phyloP scores from a whole-genome alignment of 768 basidiomycete species.

The Cystofilobasidium bisporidii region DNA sequence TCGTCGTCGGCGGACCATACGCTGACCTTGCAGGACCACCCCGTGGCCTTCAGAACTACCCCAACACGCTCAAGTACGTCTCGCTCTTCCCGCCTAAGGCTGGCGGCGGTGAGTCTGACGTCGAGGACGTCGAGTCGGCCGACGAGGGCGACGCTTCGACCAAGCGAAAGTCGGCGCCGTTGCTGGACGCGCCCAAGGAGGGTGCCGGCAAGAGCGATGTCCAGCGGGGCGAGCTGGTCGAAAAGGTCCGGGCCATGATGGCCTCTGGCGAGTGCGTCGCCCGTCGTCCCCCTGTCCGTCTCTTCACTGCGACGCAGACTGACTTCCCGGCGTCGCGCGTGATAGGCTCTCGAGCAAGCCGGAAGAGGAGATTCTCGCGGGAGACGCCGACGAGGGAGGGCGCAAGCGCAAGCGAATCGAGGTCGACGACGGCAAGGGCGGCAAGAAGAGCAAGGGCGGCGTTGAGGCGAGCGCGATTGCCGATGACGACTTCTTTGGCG shows the following conservation, averaged over 20 bases:
- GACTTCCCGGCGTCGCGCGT: background rate
- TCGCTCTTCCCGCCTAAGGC: slow-evolving; percentile 62
- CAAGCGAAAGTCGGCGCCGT: background rate
- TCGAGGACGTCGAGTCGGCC: background rate
- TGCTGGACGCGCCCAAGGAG: slow-evolving; percentile 13
- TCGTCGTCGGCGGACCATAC: no score
- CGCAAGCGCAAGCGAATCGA: background rate
- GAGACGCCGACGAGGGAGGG: background rate
- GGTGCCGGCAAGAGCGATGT: slow-evolving; percentile 8
- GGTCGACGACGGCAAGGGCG: slow-evolving; percentile 3
- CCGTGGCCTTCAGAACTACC: slow-evolving; percentile 54
- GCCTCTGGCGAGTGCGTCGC: slow-evolving; percentile 19
- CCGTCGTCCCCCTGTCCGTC: no score
- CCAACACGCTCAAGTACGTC: slow-evolving; percentile 76
- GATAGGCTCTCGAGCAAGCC: slow-evolving; percentile 17
- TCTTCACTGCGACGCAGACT: background rate
- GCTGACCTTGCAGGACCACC: slow-evolving; percentile 21
- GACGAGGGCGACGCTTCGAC: background rate
- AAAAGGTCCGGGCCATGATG: slow-evolving; percentile 26
- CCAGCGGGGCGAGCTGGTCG: slow-evolving; percentile 21
- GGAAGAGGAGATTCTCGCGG: slow-evolving; percentile 12
- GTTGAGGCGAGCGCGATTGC: slow-evolving; percentile 11
- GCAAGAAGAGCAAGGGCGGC: background rate
- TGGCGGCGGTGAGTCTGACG: slow-evolving; percentile 14
- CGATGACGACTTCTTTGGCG: slow-evolving; percentile 27